Evolutionary conservation across 1,139 yeast genomes (phyloP).

Genomic region (Meyerozyma sp.): DNA sequence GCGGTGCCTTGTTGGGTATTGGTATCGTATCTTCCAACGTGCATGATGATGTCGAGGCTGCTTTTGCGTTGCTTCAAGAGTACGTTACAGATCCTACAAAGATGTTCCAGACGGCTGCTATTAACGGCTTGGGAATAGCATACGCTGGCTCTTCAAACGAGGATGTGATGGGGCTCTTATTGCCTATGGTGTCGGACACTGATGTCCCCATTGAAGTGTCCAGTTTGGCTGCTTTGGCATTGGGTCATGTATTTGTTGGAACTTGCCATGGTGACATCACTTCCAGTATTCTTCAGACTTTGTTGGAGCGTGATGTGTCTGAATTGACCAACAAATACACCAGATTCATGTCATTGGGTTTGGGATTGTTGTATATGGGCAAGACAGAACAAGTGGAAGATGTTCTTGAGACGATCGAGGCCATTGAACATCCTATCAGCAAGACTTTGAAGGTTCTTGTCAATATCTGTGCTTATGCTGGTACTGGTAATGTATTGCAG

Average conservation of each 20-base stretch:
- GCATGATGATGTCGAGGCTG: constrained; percentile 94
- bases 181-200: constrained; percentile 85
- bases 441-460: constrained; percentile 86
- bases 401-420: constrained; percentile 89
- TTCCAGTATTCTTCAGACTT: constrained; percentile 81
- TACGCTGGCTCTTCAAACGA: constrained; percentile 92
- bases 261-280: constrained; percentile 94
- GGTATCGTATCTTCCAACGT: constrained; percentile 94
- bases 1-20: constrained; percentile 94
- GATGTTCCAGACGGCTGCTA: constrained; percentile 70
- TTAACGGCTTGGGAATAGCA: constrained; percentile 88
- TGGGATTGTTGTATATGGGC: constrained; percentile 90
- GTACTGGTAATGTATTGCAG: constrained; percentile 95
- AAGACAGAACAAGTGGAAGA: constrained; percentile 94
- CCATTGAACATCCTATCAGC: constrained; percentile 92
- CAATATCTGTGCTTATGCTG: constrained; percentile 92
- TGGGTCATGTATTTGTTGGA: constrained; percentile 94
- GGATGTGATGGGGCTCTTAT: constrained; percentile 68
- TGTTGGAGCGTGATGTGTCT: constrained; percentile 74
- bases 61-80: constrained; percentile 79
- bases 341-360: constrained; percentile 84
- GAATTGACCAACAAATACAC: constrained; percentile 85
- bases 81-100: constrained; percentile 51
- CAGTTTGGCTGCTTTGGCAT: constrained; percentile 81
- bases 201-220: constrained; percentile 73